Conservation (phyloP, 768 basidiomycete genomes). For the Podaxis rugospora region DNA sequence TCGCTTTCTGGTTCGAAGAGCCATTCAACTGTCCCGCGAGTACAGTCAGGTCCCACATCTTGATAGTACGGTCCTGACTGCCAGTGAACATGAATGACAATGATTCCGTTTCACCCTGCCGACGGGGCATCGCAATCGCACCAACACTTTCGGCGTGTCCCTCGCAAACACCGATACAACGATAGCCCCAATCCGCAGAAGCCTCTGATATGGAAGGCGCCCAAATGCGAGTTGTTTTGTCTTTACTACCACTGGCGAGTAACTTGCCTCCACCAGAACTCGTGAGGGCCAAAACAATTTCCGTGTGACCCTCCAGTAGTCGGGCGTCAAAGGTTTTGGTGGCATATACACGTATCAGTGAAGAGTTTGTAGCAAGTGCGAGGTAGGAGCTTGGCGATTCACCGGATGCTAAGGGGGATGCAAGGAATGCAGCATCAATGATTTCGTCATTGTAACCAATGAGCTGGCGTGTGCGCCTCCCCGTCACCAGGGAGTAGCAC, state of each 20-base stretch:
- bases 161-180: conserved; percentile 83
- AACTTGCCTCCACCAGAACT: conserved; percentile 59
- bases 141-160: conserved; percentile 95
- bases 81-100: conserved; percentile 87
- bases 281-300: conserved; percentile 88
- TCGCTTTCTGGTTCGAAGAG: conserved; percentile 17
- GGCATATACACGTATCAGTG: conserved; percentile 88
- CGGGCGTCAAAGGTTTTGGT: conserved; percentile 74
- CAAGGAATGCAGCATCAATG: conserved; percentile 82
- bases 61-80: conserved; percentile 95
- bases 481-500: conserved; percentile 75
- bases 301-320: conserved; percentile 82
- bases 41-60: conserved; percentile 91
- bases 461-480: conserved; percentile 68
- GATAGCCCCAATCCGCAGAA: conserved; percentile 45
- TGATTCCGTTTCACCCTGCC: conserved; percentile 21
- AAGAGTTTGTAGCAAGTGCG: conserved; percentile 97
- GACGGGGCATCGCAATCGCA: conserved; percentile 78
- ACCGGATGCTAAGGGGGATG: conserved; percentile 23
- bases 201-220: conserved; percentile 28
- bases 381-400: conserved; percentile 59
- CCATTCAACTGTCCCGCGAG: conserved; percentile 29
- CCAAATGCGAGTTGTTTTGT: conserved; percentile 87
- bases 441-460: conserved; percentile 99
- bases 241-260: conserved; percentile 91